phyloP scores from a whole-genome alignment of 140 eudicot genomes.

The Stevia rebaudiana region DNA sequence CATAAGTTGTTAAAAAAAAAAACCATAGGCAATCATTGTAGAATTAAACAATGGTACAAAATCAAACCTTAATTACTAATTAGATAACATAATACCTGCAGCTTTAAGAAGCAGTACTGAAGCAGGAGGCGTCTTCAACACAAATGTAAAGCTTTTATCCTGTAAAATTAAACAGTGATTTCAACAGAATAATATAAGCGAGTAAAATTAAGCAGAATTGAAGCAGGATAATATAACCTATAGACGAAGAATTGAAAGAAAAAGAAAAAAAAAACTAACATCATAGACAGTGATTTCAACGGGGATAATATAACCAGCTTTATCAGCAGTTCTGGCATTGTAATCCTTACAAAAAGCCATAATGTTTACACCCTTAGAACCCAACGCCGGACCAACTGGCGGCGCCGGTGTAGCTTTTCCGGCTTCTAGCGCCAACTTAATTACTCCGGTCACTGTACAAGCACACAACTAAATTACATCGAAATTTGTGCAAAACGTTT shows the following conservation, averaged over 20 bases:
- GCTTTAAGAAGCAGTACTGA: constrained; percentile 88
- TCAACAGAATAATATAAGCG: no score
- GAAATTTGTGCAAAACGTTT: background rate
- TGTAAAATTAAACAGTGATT: constrained; percentile 26
- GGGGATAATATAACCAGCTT: constrained; percentile 85
- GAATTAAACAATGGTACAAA: background rate
- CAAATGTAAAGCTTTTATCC: constrained; percentile 91
- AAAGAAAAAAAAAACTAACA: constrained; percentile 39
- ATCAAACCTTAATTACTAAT: background rate
- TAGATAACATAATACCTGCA: constrained; percentile 57
- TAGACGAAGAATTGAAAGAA: background rate
- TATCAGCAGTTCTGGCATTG: constrained; percentile 93
- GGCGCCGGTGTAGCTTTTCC: constrained; percentile 98
- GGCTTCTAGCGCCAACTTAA: constrained; percentile 89
- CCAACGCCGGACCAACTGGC: constrained; percentile 93
- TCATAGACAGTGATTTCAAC: constrained; percentile 96
- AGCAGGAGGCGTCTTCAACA: constrained; percentile 98
- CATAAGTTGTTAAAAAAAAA: background rate
- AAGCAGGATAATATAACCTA: no score
- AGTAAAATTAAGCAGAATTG: no score
- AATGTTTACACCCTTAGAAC: constrained; percentile 92
- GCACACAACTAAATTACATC: background rate
- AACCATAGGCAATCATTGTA: no score
- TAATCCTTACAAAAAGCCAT: constrained; percentile 95
- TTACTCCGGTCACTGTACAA: constrained; percentile 64